phyloP scores from a whole-genome alignment of 345 rosid genomes.

The Sonneratia caseolaris region DNA sequence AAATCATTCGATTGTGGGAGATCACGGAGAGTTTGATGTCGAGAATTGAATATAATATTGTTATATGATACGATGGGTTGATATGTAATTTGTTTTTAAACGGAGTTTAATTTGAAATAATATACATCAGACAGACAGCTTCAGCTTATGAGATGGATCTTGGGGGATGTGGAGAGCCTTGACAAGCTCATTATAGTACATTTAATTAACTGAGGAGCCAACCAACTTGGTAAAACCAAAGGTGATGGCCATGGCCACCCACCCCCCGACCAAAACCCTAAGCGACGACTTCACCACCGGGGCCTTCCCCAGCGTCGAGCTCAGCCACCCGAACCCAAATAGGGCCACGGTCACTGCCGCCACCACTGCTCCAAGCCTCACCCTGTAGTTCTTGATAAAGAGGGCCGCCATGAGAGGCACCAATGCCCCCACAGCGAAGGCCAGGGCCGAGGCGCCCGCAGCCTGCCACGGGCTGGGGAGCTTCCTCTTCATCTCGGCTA shows the following conservation, averaged over 20 bases:
- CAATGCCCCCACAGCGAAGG: conserved; percentile 25
- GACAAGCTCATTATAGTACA: neutral
- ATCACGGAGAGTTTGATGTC: no score
- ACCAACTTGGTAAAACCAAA: conserved; percentile 25
- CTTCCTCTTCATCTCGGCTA: conserved; percentile 13
- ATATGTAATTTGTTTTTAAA: no score
- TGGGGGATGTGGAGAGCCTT: no score
- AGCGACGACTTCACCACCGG: conserved; percentile 18
- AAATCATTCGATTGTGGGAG: no score
- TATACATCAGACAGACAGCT: no score
- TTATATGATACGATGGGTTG: no score
- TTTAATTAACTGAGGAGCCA: conserved; percentile 11
- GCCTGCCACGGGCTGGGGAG: conserved; percentile 35
- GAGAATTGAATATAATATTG: no score
- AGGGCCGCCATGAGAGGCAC: conserved; percentile 29
- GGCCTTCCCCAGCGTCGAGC: conserved; percentile 27
- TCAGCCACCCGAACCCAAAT: conserved; percentile 28
- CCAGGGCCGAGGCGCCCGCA: conserved; percentile 28
- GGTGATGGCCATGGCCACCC: conserved; percentile 38
- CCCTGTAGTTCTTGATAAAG: conserved; percentile 19
- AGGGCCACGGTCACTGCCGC: conserved; percentile 24
- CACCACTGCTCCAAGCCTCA: conserved; percentile 24
- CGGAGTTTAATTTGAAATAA: no score
- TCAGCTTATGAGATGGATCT: no score
- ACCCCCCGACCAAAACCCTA: conserved; percentile 37